Evolutionary conservation across 148 eudicot genomes (phyloP).

Genomic region (Rhododendron simsii): DNA sequence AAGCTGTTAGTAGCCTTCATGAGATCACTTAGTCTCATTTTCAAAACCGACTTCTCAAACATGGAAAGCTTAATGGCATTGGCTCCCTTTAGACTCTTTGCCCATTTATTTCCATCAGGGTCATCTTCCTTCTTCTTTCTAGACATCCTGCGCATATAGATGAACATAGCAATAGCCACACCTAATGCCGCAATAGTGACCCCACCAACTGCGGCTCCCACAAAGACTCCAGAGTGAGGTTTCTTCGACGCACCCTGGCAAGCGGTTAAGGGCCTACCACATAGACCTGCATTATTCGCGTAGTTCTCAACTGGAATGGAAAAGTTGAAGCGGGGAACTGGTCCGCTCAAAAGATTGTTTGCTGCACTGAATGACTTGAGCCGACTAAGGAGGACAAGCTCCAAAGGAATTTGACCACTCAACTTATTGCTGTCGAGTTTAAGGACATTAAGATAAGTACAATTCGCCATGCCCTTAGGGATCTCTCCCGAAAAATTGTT

Average conservation of each 20-base stretch:
- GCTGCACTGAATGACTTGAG: constrained; percentile 33
- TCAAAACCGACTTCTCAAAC: constrained; percentile 50
- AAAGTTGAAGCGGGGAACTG: constrained; percentile 16
- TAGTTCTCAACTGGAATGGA: constrained; percentile 24
- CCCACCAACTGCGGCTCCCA: constrained; percentile 33
- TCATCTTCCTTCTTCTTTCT: constrained; percentile 40
- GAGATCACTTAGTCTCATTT: constrained; percentile 59
- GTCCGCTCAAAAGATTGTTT: constrained; percentile 43
- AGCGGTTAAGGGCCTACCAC: constrained; percentile 34
- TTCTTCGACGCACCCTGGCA: constrained; percentile 19
- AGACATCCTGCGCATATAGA: constrained; percentile 18
- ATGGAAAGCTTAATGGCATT: constrained; percentile 29
- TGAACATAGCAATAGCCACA: neutral
- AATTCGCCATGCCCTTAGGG: constrained; percentile 35
- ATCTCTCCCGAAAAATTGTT: constrained; percentile 48
- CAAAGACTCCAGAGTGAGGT: constrained; percentile 15
- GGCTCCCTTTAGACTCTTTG: constrained; percentile 38
- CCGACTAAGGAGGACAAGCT: constrained; percentile 37
- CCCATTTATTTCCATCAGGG: constrained; percentile 46
- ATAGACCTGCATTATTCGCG: constrained; percentile 36
- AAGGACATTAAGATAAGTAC: constrained; percentile 36
- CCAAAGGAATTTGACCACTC: constrained; percentile 39
- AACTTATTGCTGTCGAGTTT: constrained; percentile 40
- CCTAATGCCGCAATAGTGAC: constrained; percentile 15
- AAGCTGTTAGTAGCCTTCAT: constrained; percentile 66